Base-by-base conservation (phyloP, 2,329 filamentous ascomycete genomes). In the Venturia effusa region DNA sequence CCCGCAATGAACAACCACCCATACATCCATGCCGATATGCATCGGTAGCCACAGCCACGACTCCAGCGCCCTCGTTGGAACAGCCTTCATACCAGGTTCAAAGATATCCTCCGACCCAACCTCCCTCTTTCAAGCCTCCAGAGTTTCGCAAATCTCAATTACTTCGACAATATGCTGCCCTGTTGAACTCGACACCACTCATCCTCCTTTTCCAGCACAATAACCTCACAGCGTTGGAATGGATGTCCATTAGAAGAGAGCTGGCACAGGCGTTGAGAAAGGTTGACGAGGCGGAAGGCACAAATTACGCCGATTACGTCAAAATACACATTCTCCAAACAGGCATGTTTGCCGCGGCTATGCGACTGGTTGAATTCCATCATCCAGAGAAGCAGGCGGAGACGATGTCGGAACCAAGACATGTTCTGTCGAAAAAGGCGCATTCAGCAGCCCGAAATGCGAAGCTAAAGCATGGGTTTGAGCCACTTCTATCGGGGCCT, bases 81-180 rank as follows among this genome's bases (percentile, higher is more conserved):
- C 71, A 71, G 63, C 76, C 78, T 1, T 69, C 43, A 17, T 22
- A 40, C 7, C 55, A 40, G 63, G 77, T 84, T 27, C 72, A 78
- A 39, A 78, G 78, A 70, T 82, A 80, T 68, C 81, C 83, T 62
- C 73, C 86, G 0, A 88, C 86, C 0, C 92, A 97, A 75, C 93
- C 92, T 2, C 91, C 90, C 4, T 96, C 90, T 63, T 88, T 95
- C 74, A 90, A 93, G 73, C 88, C 87, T 24, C 84, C 92, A 59
- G 89, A 96, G 73, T 88, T 88, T 71, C 88, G 93, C 74, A 96
- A 97, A 78, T 88, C 92, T 19, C 94, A 99, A 77, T 82, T 97
- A 24, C 84, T 88, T 68, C 86, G 92, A 65, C 86, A 89, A 70
- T 97, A 97, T 77, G 90, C 92, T 61, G 94, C 92, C 59, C 80